Percentiles rank a stretch among this genome's conserved stretches.
These are phyloP conservation scores for Ustilago loliicola DNA, from an alignment of 1,284 basidiomycete species.

Conservation along the genomic window DNA sequence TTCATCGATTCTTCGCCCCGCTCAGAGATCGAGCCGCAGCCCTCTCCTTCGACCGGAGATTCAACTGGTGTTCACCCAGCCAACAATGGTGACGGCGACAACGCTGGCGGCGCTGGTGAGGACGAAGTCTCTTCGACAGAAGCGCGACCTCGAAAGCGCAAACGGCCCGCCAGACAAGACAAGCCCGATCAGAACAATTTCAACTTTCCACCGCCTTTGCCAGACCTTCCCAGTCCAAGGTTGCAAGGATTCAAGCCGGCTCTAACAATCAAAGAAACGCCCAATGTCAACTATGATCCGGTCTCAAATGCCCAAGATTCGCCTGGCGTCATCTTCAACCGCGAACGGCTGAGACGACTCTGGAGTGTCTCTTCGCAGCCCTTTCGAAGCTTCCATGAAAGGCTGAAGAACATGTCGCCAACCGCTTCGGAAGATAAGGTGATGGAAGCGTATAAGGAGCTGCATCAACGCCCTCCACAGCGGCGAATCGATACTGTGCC, in stretches of 20 bases:
- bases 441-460: neutral
- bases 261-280: neutral
- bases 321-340: neutral
- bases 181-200: slow-evolving; percentile 2
- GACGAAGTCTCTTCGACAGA: neutral
- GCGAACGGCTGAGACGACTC: neutral
- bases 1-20: neutral
- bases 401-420: neutral
- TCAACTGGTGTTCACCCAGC: neutral
- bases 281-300: neutral
- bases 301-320: neutral
- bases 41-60: neutral
- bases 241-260: slow-evolving; percentile 19
- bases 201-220: slow-evolving; percentile 1
- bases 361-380: neutral
- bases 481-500: neutral
- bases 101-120: neutral
- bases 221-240: slow-evolving; percentile 5
- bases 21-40: neutral
- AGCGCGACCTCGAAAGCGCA: slow-evolving; percentile 14
- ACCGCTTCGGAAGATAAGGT: neutral
- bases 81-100: neutral
- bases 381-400: neutral
- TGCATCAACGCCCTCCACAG: neutral
- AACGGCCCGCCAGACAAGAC: neutral